These are phyloP conservation scores for Sporisorium scitamineum DNA, from an alignment of 1,284 basidiomycete genomes.

Conservation along the genomic window DNA sequence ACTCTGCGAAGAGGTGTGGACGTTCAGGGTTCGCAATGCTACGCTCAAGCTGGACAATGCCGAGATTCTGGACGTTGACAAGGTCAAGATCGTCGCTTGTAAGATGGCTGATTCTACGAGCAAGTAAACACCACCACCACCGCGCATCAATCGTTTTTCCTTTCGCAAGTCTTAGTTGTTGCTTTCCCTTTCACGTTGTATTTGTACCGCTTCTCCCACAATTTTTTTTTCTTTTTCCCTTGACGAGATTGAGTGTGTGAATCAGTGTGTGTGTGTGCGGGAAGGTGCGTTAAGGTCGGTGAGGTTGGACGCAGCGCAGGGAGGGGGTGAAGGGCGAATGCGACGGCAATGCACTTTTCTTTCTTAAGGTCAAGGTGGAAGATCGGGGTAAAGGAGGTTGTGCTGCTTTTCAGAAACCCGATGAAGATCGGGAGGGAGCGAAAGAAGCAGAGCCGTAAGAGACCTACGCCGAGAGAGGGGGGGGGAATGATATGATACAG, in stretches of 20 bases:
- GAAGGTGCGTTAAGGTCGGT: too few relatives aligned
- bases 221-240: not conserved
- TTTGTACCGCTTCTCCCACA: not conserved
- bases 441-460: too few relatives aligned
- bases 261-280: too few relatives aligned
- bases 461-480: too few relatives aligned
- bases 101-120: slow-evolving; percentile 57
- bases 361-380: too few relatives aligned
- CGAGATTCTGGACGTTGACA: slow-evolving; percentile 62
- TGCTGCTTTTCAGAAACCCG: too few relatives aligned
- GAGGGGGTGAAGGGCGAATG: too few relatives aligned
- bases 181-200: not conserved
- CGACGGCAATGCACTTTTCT: not conserved
- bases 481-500: too few relatives aligned
- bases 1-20: slow-evolving; percentile 69
- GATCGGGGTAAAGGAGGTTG: not conserved
- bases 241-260: too few relatives aligned
- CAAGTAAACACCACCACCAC: too few relatives aligned
- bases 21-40: slow-evolving; percentile 65
- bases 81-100: slow-evolving; percentile 68
- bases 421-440: too few relatives aligned
- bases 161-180: not conserved
- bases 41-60: slow-evolving; percentile 67
- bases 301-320: too few relatives aligned
- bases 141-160: not conserved